Base-by-base conservation (phyloP, 805 yeast species). In the Wickerhamiella occidentalis region DNA sequence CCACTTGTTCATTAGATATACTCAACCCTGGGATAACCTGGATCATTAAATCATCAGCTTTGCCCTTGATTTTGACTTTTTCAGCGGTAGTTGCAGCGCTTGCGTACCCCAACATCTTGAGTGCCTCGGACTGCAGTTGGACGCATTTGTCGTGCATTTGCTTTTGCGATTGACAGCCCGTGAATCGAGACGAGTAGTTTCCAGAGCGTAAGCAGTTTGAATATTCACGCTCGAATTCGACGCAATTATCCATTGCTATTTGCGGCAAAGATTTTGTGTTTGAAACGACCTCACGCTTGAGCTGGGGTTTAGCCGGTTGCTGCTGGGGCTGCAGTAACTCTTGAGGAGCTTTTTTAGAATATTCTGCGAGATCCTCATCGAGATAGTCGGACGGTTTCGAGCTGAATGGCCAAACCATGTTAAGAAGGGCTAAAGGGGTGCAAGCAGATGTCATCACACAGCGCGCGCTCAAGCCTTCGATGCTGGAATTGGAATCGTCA, bases 171-270 rank as follows among this genome's bases (percentile, higher is more conserved):
- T 55, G 57, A 51, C 66, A 63, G 37, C 57, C 44, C 15, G 54
- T 45, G 29, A 60, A 40, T 22, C 59, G 40, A 26, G 58, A 59
- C 50, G 51, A 49, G 21, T 58, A 44, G 3, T 56, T 45, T 11
- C 66, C 66, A 1, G 49, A 37, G n/a, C 49, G 50, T 3, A 61
- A 44, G 40, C 66, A 62, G 28, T 54, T 47, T 6, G 64, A 53
- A 28, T 54, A 57, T 13, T 59, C 61, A 25, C 45, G 47, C 30
- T 61, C 64, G 45, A 49, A 58, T 50, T 63, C 66, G 3, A 60
- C 63, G 43, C 66, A 63, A 51, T 63, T 63, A 44, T 63, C 62
- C 52, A 58, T 48, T 17, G 66, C 65, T 2, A 58, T 56, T 44
- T 59, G 64, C 33, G 53, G 52, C 11, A 58, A 43, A 5, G 59